Conservation (phyloP, 306 rosid genomes). For the Leucaena leucocephala region DNA sequence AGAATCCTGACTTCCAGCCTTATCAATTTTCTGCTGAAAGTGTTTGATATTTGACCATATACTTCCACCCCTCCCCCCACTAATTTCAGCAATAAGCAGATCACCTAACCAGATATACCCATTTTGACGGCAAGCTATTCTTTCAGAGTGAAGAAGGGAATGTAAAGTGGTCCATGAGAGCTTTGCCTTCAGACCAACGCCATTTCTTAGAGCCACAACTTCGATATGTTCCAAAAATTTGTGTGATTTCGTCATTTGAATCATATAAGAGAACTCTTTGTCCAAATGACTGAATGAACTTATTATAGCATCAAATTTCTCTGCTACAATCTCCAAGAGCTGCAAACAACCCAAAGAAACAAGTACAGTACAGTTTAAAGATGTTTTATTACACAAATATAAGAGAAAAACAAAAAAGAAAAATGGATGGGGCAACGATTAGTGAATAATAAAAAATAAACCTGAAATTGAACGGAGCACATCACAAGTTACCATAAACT, state of each 20-base stretch:
- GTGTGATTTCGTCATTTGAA: conserved; percentile 78
- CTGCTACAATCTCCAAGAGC: conserved; percentile 80
- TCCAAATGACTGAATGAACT: conserved; percentile 90
- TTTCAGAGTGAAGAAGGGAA: conserved; percentile 95
- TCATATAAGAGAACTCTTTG: conserved; percentile 81
- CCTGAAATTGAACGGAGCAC: conserved; percentile 17
- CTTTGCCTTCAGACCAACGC: conserved; percentile 66
- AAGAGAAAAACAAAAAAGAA: background rate
- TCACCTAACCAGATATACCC: conserved; percentile 95
- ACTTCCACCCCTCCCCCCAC: conserved; percentile 62
- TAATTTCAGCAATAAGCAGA: conserved; percentile 90
- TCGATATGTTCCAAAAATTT: conserved; percentile 75
- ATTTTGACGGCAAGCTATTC: conserved; percentile 80
- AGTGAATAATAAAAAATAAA: conserved; percentile 11
- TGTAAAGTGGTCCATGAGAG: conserved; percentile 89
- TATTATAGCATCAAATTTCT: conserved; percentile 77
- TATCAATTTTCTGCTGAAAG: conserved; percentile 71
- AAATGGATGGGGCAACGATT: conserved; percentile 20
- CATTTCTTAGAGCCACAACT: conserved; percentile 58
- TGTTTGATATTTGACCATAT: conserved; percentile 77
- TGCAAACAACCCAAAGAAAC: conserved; percentile 54
- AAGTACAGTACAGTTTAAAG: background rate
- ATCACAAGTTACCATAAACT: conserved; percentile 6
- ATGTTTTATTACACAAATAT: conserved; percentile 9
- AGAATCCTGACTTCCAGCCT: conserved; percentile 72